Percentiles rank a stretch among this genome's conserved stretches.
Conservation (phyloP, 2,329 filamentous ascomycete species). For the Colletotrichum sp. region DNA sequence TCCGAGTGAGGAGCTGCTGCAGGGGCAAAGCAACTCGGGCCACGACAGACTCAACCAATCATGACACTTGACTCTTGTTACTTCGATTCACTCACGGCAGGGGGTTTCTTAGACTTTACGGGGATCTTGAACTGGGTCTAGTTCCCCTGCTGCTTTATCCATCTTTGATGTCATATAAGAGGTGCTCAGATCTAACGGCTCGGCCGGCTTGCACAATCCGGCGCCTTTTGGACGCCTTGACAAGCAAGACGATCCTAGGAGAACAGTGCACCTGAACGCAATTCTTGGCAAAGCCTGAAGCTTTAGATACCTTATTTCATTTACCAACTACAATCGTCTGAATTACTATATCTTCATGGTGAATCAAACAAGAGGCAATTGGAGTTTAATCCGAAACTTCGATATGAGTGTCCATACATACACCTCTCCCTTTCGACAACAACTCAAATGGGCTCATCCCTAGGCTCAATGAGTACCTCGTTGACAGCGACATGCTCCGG, state of each 20-base stretch:
- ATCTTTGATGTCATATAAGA: not conserved
- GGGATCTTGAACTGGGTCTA: not conserved
- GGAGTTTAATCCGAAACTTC: not conserved
- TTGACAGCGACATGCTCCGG: conserved; percentile 80
- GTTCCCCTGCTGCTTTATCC: not conserved
- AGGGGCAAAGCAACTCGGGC: not conserved
- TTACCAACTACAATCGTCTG: not conserved
- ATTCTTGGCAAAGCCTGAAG: not conserved
- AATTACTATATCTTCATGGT: not conserved
- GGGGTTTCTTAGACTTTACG: not conserved
- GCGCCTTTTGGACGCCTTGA: not conserved
- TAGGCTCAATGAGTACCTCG: conserved; percentile 79
- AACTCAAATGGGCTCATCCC: conserved; percentile 72
- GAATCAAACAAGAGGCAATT: not conserved
- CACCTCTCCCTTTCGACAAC: not conserved
- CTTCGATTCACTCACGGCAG: not conserved
- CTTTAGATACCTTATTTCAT: not conserved
- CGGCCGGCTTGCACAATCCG: not conserved
- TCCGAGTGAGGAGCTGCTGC: not conserved
- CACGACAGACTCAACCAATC: not conserved
- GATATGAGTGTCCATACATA: not conserved
- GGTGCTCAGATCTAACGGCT: not conserved
- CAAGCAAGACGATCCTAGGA: not conserved
- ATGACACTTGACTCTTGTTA: not conserved
- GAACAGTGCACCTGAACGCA: not conserved